Base-by-base conservation (phyloP, 805 yeast genomes). In the Limtongia smithiae region DNA sequence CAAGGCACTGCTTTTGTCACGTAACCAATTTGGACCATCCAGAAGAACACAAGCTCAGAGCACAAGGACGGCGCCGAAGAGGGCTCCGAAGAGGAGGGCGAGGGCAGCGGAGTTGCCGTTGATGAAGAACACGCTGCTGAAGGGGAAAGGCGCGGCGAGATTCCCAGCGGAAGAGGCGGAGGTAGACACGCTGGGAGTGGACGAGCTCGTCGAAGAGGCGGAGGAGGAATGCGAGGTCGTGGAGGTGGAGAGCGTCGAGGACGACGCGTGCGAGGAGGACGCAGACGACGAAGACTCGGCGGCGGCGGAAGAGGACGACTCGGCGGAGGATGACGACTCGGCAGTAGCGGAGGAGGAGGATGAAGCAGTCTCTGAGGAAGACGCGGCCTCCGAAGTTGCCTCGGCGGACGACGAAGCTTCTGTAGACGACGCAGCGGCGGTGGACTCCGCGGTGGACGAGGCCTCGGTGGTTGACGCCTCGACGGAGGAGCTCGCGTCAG, bases 211-310 rank as follows among this genome's bases (percentile, higher is more conserved):
- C 9, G 34, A 15, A 4, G 34, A n/a, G n/a, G 41, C 41, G 4
- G 30, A 4, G 17, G 41, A 5, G 11, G 41, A 37, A n/a, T 28
- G 4, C 4, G 30, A 28, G 4, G 41, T 31, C 6, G 30, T 9
- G 9, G 40, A 15, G 21, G 25, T 25, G 24, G 46, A 1, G 12
- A 20, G 3, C n/a, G 44, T 24, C 27, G 48, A 33, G 14, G 48
- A n/a, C 18, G 47, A 39, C 17, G 41, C 44, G 35, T 51, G 37
- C 30, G 38, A 33, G n/a, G 42, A 11, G 37, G 44, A 14, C 28
- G 46, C 12, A 6, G 44, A 15, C 9, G 46, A 38, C 4, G 44
- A n/a, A 6, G 44, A 8, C 14, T 45, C n/a, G 5, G 38, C 14
- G 32, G 43, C 17, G 20, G 37, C 46, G 21, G 32, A 14, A 21